Percentiles rank a stretch among this genome's conserved stretches.
Evolutionary conservation across 192 early-diverging fungal species (phyloP).

Genomic region (Coemansia sp.): DNA sequence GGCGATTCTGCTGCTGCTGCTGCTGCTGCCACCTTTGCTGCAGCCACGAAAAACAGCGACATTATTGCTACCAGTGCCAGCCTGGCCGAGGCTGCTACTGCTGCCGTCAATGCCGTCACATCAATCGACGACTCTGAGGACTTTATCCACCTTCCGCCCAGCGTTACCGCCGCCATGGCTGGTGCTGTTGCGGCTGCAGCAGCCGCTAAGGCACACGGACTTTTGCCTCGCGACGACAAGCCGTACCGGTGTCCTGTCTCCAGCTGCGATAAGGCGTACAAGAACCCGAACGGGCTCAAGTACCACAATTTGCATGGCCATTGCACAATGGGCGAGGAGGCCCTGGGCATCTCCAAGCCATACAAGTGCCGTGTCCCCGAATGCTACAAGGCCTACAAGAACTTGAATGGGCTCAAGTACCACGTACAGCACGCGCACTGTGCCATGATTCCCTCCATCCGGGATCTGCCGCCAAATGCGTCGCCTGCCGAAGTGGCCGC

Average conservation of each 20-base stretch:
- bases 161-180: constrained; percentile 57
- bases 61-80: constrained; percentile 17
- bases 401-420: constrained; percentile 94
- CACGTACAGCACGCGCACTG: constrained; percentile 90
- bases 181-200: constrained; percentile 48
- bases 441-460: constrained; percentile 53
- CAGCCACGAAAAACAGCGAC: constrained; percentile 9
- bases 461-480: constrained; percentile 53
- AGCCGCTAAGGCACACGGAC: constrained; percentile 50
- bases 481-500: constrained; percentile 61
- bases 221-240: constrained; percentile 65
- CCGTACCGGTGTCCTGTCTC: constrained; percentile 85
- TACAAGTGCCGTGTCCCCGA: constrained; percentile 76
- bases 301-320: constrained; percentile 98
- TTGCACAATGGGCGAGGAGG: constrained; percentile 64
- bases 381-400: constrained; percentile 96
- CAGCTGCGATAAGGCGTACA: constrained; percentile 95
- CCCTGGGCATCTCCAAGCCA: constrained; percentile 63
- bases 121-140: constrained; percentile 45
- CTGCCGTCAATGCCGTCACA: constrained; percentile 30
- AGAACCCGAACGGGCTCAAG: constrained; percentile 98
- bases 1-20: background rate
- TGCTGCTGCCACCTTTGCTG: constrained; percentile 6
- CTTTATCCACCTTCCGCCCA: constrained; percentile 53
- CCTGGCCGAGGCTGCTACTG: constrained; percentile 41